Percentiles rank a stretch among this genome's conserved stretches.
phyloP scores from a whole-genome alignment of 352 stramenopile species.

The Phytophthora multivora region DNA sequence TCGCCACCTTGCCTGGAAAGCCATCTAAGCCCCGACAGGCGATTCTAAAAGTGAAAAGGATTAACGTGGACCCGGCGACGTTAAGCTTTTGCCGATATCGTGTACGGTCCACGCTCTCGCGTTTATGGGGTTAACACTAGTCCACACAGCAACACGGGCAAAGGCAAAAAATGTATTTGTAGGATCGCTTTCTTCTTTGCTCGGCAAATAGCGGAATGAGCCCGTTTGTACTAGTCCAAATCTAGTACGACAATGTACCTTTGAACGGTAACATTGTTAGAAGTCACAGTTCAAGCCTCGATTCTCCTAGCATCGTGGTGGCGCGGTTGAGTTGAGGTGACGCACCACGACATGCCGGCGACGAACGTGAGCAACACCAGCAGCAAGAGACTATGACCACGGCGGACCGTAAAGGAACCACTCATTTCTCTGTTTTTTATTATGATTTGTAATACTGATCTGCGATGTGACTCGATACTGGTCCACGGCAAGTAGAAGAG shows the following conservation, averaged over 20 bases:
- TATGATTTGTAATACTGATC: too few relatives aligned
- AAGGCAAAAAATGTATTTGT: neutral
- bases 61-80: slow-evolving; percentile 4
- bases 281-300: neutral
- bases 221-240: neutral
- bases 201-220: neutral
- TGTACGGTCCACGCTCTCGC: slow-evolving; percentile 4
- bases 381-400: too few relatives aligned
- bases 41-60: neutral
- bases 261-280: neutral
- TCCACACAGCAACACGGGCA: too few relatives aligned
- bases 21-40: neutral
- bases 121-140: slow-evolving; percentile 3
- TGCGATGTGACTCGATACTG: too few relatives aligned
- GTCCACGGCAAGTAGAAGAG: too few relatives aligned
- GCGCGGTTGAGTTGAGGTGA: too few relatives aligned
- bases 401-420: too few relatives aligned
- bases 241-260: neutral
- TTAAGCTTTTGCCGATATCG: slow-evolving; percentile 9
- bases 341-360: too few relatives aligned
- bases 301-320: too few relatives aligned
- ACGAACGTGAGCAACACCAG: too few relatives aligned
- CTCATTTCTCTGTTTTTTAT: too few relatives aligned
- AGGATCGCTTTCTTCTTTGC: neutral
- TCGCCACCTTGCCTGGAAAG: neutral